These are phyloP conservation scores for Fraxinus albicans DNA, from an alignment of 305 asterid genomes.

Conservation along the genomic window DNA sequence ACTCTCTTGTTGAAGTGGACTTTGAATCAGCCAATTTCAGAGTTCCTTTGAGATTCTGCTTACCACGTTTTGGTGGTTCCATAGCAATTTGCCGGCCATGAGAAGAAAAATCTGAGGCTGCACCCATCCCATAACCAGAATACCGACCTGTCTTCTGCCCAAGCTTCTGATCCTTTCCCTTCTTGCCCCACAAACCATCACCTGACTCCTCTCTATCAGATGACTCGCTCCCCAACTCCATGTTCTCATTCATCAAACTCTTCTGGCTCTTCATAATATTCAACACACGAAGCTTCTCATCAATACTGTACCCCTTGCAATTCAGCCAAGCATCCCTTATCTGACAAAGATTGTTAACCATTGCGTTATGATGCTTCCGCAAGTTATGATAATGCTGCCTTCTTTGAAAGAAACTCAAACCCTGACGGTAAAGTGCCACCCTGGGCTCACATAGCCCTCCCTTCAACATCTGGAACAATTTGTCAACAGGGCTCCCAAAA, in stretches of 20 bases:
- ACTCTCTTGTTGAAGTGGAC: conserved; percentile 45
- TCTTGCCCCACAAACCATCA: conserved; percentile 71
- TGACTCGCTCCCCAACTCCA: conserved; percentile 69
- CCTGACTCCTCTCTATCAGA: conserved; percentile 81
- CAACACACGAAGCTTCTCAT: conserved; percentile 91
- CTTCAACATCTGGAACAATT: conserved; percentile 78
- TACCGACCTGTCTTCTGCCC: conserved; percentile 52
- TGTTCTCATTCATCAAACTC: conserved; percentile 89
- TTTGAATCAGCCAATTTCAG: conserved; percentile 60
- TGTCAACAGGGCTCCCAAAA: conserved; percentile 77
- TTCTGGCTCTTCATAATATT: conserved; percentile 87
- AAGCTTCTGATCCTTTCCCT: conserved; percentile 59
- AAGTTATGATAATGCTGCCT: conserved; percentile 78
- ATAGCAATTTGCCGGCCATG: conserved; percentile 38
- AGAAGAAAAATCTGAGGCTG: conserved; percentile 46
- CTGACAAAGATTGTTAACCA: conserved; percentile 84
- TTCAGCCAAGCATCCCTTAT: conserved; percentile 90
- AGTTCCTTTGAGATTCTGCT: conserved; percentile 65
- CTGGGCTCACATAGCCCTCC: conserved; percentile 96
- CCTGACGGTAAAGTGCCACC: conserved; percentile 92
- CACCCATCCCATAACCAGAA: conserved; percentile 47
- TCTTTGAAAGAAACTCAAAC: conserved; percentile 76
- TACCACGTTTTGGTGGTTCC: conserved; percentile 56
- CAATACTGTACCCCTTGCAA: conserved; percentile 85
- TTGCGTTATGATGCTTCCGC: conserved; percentile 70